These are phyloP conservation scores for Trichomonas vaginalis DNA, from an alignment of 208 protist species.

Conservation along the genomic window DNA sequence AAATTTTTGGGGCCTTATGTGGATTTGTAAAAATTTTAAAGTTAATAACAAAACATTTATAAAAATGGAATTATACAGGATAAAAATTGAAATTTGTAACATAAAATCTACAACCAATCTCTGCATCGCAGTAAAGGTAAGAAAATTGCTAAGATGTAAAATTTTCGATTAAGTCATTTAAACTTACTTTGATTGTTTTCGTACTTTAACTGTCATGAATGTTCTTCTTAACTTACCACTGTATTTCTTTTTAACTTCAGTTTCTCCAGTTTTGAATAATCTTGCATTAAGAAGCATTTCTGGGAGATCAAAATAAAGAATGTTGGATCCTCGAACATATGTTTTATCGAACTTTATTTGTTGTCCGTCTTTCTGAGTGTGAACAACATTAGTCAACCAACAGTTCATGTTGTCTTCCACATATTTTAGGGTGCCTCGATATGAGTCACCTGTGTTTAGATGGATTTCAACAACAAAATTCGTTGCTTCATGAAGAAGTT, in stretches of 20 bases:
- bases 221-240: neutral
- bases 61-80: too few relatives aligned
- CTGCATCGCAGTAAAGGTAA: neutral
- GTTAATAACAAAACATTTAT: too few relatives aligned
- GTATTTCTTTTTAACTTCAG: neutral
- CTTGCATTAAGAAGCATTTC: neutral
- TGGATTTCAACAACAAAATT: neutral
- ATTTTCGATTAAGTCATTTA: neutral
- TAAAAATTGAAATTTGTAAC: neutral
- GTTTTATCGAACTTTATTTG: neutral
- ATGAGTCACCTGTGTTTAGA: neutral
- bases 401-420: constrained; percentile 18
- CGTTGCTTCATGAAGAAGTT: neutral
- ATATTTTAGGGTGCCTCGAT: neutral
- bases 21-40: too few relatives aligned
- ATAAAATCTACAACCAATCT: neutral
- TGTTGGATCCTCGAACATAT: neutral
- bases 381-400: neutral
- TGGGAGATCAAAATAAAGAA: neutral
- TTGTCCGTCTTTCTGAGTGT: neutral
- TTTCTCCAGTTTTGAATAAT: neutral
- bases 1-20: too few relatives aligned
- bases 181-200: neutral
- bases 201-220: neutral
- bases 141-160: neutral